Conservation (phyloP, 495 filamentous ascomycete species). For the Neurospora sp. region DNA sequence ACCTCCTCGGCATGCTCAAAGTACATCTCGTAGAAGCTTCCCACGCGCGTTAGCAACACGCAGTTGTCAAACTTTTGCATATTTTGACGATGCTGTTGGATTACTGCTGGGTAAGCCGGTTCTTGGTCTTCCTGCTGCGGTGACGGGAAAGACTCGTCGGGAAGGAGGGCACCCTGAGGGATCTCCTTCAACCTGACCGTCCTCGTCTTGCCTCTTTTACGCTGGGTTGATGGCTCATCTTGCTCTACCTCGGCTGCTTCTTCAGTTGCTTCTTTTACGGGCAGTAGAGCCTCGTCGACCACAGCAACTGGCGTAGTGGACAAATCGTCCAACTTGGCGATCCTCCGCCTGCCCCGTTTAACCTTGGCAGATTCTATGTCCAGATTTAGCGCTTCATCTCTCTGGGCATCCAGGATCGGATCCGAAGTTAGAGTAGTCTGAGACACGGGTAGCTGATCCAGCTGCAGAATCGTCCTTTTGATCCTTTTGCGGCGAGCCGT, state of each 20-base stretch:
- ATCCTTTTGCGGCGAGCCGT: neutral
- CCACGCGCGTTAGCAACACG: slow-evolving; percentile 81
- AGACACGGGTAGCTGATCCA: neutral
- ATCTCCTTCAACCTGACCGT: slow-evolving; percentile 49
- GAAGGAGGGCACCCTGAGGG: slow-evolving; percentile 47
- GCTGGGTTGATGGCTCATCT: neutral
- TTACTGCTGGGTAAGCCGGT: slow-evolving; percentile 70
- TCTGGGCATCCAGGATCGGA: neutral
- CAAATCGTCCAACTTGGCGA: neutral
- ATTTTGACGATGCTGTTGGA: slow-evolving; percentile 82
- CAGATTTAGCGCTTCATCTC: neutral
- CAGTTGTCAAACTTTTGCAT: slow-evolving; percentile 86
- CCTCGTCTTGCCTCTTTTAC: neutral
- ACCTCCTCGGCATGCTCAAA: slow-evolving; percentile 87
- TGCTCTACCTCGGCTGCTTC: neutral
- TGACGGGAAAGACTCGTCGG: slow-evolving; percentile 10
- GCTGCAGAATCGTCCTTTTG: neutral
- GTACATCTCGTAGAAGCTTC: slow-evolving; percentile 95
- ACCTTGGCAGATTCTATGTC: neutral
- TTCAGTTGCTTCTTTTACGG: neutral
- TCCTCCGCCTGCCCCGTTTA: neutral
- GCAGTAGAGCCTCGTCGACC: neutral
- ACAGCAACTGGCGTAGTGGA: neutral
- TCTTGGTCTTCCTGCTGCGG: slow-evolving; percentile 32
- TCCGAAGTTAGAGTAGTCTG: neutral